A percentile compares a stretch with the other conserved stretches of the same genome.
Evolutionary conservation across 2,329 filamentous ascomycete species (phyloP).

Genomic region (Dactylellina drechsleri): DNA sequence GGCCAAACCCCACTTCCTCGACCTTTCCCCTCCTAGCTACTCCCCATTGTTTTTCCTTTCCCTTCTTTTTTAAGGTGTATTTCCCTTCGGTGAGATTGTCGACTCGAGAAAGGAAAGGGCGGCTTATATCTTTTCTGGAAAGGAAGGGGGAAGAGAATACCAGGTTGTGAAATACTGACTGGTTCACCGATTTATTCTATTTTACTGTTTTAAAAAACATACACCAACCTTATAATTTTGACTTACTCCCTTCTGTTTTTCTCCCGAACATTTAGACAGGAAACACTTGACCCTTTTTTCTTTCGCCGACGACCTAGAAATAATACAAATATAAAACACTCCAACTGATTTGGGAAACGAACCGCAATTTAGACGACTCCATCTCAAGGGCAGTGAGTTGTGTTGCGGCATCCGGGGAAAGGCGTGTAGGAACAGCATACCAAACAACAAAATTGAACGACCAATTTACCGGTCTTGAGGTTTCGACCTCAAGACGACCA

Average conservation of each 20-base stretch:
- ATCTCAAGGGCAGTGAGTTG: not conserved
- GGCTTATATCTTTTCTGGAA: slow-evolving; percentile 39
- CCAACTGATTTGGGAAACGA: slow-evolving; percentile 3
- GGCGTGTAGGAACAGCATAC: slow-evolving; percentile 30
- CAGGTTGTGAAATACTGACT: slow-evolving; percentile 30
- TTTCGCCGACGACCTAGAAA: not conserved
- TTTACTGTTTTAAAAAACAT: slow-evolving; percentile 15
- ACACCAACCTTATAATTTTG: slow-evolving; percentile 16
- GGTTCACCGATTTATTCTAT: slow-evolving; percentile 25
- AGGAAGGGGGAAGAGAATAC: slow-evolving; percentile 40
- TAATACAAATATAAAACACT: too few relatives aligned
- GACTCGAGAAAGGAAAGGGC: slow-evolving; percentile 48
- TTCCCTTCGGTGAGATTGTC: slow-evolving; percentile 42
- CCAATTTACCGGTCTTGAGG: slow-evolving; percentile 46
- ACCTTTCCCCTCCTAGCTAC: slow-evolving; percentile 32
- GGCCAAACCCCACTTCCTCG: slow-evolving; percentile 54
- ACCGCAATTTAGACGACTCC: too few relatives aligned
- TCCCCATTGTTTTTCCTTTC: slow-evolving; percentile 15
- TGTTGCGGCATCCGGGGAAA: not conserved
- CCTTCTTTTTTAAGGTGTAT: slow-evolving; percentile 36
- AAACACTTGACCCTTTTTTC: not conserved
- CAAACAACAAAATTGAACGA: slow-evolving; percentile 54
- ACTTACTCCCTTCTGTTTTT: slow-evolving; percentile 18
- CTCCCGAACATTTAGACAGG: not conserved
- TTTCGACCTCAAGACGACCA: slow-evolving; percentile 54